Evolutionary conservation across 2,329 filamentous ascomycete species (phyloP).

Genomic region (Coniochaeta ligniaria): DNA sequence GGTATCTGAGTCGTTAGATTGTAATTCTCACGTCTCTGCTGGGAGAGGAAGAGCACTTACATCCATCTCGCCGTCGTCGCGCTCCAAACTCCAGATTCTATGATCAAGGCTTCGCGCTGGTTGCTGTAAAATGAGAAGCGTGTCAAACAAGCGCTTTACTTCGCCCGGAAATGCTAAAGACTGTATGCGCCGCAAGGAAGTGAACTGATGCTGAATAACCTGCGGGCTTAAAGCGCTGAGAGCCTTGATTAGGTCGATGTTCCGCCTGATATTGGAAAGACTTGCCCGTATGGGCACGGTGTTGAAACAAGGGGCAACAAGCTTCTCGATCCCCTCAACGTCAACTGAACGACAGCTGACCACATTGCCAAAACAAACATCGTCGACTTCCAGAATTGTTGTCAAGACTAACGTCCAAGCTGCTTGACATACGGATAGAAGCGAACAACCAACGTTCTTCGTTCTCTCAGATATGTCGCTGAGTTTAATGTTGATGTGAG

Average conservation of each 20-base stretch:
- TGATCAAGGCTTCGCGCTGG: conserved; percentile 47
- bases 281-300: conserved; percentile 67
- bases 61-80: conserved; percentile 61
- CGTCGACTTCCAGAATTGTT: conserved; percentile 44
- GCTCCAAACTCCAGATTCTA: conserved; percentile 46
- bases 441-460: conserved; percentile 48
- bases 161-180: conserved; percentile 31
- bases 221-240: conserved; percentile 57
- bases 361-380: conserved; percentile 84
- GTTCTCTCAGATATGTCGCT: conserved; percentile 38
- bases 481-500: conserved; percentile 28
- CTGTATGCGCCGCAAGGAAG: conserved; percentile 67
- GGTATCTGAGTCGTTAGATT: conserved; percentile 39
- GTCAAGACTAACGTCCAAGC: conserved; percentile 63
- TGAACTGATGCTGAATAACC: conserved; percentile 63
- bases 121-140: conserved; percentile 72
- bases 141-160: conserved; percentile 61
- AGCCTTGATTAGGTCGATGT: conserved; percentile 48
- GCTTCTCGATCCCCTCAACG: conserved; percentile 57
- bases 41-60: conserved; percentile 27
- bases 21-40: background rate
- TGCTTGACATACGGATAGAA: conserved; percentile 63
- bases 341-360: conserved; percentile 67
- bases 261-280: conserved; percentile 37
- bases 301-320: conserved; percentile 91